phyloP scores from a whole-genome alignment of 2,329 filamentous ascomycete genomes.

The Penicillium psychrosexuale region DNA sequence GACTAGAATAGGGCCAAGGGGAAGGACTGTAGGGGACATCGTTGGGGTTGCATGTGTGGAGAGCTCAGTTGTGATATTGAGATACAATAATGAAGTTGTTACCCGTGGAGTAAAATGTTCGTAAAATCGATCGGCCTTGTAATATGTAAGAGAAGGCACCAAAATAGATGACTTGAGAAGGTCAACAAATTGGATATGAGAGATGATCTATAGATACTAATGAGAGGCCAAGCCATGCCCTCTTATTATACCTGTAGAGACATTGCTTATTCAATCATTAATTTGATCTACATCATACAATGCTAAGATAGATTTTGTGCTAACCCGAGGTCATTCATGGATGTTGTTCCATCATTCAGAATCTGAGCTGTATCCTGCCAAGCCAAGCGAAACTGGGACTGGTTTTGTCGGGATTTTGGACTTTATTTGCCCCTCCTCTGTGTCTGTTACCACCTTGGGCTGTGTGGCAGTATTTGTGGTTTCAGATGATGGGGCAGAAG shows the following conservation, averaged over 20 bases:
- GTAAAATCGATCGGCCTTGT: not conserved
- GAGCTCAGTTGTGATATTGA: not conserved
- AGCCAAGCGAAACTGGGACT: not conserved
- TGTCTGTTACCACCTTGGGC: not conserved
- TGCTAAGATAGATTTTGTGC: not conserved
- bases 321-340: not conserved
- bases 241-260: not conserved
- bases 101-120: not conserved
- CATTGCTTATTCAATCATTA: not conserved
- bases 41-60: not conserved
- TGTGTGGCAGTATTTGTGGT: not conserved
- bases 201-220: not conserved
- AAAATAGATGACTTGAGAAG: not conserved
- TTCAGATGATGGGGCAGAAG: not conserved
- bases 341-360: not conserved
- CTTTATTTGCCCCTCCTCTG: not conserved
- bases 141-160: not conserved
- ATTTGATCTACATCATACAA: not conserved
- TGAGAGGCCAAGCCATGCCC: not conserved
- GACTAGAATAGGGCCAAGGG: conserved; percentile 4
- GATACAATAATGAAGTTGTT: not conserved
- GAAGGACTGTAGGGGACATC: not conserved
- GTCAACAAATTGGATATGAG: not conserved
- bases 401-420: not conserved
- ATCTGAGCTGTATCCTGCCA: conserved; percentile 5